Evolutionary conservation across 345 rosid species (phyloP).

Genomic region (Eucalyptus leucophloia): DNA sequence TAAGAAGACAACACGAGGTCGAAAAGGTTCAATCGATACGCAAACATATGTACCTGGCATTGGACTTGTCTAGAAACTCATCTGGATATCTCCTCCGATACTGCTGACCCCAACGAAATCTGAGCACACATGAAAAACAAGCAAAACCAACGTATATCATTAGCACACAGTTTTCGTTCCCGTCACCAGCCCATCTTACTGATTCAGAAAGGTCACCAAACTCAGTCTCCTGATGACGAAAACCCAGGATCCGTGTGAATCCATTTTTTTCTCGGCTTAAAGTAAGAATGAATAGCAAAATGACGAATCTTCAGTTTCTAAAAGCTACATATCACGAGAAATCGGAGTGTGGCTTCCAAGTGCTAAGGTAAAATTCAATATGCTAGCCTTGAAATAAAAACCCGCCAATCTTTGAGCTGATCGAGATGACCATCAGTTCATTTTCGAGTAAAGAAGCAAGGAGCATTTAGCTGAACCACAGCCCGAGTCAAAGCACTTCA

Average conservation of each 20-base stretch:
- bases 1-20: background rate
- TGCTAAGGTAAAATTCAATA: background rate
- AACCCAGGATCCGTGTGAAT: too few relatives aligned
- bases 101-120: conserved; percentile 89
- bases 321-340: background rate
- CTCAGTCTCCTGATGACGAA: background rate
- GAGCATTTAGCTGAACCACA: background rate
- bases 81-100: conserved; percentile 80
- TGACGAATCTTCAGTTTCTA: background rate
- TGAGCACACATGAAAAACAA: conserved; percentile 2
- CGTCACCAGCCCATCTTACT: background rate
- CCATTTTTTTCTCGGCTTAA: background rate
- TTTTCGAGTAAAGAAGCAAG: background rate
- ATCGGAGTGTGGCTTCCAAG: background rate
- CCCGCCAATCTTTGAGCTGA: background rate
- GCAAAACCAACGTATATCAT: background rate
- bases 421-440: background rate
- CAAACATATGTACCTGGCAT: conserved; percentile 31
- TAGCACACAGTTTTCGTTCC: background rate
- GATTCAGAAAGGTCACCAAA: background rate
- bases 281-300: background rate
- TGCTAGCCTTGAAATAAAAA: background rate
- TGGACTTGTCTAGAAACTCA: conserved; percentile 86
- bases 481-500: background rate
- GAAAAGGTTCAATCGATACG: background rate